Percentiles rank a stretch among this genome's conserved stretches.
Conservation (phyloP, 257 asterid genomes). For the Pogostemon cablin region DNA sequence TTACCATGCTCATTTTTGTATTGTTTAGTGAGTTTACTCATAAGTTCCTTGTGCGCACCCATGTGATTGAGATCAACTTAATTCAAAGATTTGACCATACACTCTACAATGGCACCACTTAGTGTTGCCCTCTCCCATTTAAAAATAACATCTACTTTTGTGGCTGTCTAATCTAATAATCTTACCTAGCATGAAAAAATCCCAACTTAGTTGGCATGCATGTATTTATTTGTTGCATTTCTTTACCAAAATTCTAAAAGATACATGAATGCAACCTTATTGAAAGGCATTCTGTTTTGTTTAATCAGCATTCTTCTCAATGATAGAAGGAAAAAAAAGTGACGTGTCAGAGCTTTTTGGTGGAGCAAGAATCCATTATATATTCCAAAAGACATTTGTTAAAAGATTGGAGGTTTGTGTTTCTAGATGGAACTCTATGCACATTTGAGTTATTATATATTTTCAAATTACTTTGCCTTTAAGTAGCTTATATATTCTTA, state of each 20-base stretch:
- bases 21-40: neutral
- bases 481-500: neutral
- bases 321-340: slow-evolving; percentile 97
- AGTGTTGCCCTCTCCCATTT: slow-evolving; percentile 7
- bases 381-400: slow-evolving; percentile 86
- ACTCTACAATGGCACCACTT: neutral
- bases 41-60: neutral
- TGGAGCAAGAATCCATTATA: slow-evolving; percentile 97
- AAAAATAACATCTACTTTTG: slow-evolving; percentile 10
- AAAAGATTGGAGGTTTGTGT: slow-evolving; percentile 90
- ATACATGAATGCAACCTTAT: neutral
- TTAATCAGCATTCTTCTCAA: slow-evolving; percentile 86
- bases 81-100: neutral
- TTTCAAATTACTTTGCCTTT: neutral
- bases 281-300: slow-evolving; percentile 24
- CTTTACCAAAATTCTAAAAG: neutral
- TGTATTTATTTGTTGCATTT: slow-evolving; percentile 12
- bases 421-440: slow-evolving; percentile 29
- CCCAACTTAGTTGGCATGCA: neutral
- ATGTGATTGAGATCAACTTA: neutral
- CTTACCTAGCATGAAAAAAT: neutral
- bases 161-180: slow-evolving; percentile 1
- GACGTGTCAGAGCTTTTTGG: slow-evolving; percentile 95
- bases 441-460: slow-evolving; percentile 17
- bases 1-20: slow-evolving; percentile 12